A percentile compares a stretch with the other conserved stretches of the same genome.
These are phyloP conservation scores for Pleurozium schreberi DNA, from an alignment of 225 moss, liverwort and hornwort species.

Conservation along the genomic window DNA sequence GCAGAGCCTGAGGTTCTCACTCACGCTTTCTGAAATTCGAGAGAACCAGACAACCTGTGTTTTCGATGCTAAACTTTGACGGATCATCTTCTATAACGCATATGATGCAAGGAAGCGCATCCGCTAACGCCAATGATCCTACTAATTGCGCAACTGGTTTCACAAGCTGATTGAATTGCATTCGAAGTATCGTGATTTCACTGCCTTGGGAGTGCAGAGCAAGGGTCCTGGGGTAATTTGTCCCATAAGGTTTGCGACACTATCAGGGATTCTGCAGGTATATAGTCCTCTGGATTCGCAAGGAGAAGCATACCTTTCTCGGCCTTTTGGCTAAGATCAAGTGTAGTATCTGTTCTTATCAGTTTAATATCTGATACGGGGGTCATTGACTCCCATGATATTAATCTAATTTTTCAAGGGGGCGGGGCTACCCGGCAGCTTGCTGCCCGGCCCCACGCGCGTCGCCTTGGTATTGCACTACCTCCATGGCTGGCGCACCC, in stretches of 20 bases:
- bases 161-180: neutral
- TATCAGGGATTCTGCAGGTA: fast-evolving
- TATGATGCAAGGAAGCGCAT: neutral
- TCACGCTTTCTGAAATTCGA: neutral
- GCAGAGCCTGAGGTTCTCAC: neutral
- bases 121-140: too few relatives aligned
- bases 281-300: fast-evolving
- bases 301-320: neutral
- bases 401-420: neutral
- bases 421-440: neutral
- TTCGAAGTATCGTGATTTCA: too few relatives aligned
- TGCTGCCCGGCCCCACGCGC: neutral
- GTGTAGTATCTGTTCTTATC: slow-evolving; percentile 80
- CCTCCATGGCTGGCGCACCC: neutral
- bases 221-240: fast-evolving
- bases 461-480: neutral
- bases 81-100: neutral
- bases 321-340: slow-evolving; percentile 78
- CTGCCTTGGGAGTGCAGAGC: too few relatives aligned
- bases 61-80: neutral
- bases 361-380: slow-evolving; percentile 6
- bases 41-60: neutral
- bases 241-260: neutral
- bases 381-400: neutral
- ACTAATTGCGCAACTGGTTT: neutral